phyloP scores from a whole-genome alignment of 441 rosid species.

The Erysimum pusillum region DNA sequence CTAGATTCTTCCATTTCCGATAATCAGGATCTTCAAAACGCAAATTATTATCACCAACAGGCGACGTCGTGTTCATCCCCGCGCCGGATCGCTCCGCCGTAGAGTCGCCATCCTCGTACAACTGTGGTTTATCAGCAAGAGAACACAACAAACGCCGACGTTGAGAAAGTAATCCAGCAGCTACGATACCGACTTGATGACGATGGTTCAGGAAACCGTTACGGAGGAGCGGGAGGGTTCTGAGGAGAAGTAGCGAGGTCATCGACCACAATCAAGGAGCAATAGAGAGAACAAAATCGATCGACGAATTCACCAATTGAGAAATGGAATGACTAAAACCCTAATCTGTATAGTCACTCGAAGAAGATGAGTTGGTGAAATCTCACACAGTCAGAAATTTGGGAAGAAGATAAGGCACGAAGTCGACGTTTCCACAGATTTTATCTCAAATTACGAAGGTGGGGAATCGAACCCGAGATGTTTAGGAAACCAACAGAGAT shows the following conservation, averaged over 20 bases:
- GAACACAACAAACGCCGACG: constrained; percentile 50
- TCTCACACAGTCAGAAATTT: background rate
- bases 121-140: constrained; percentile 52
- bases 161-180: constrained; percentile 41
- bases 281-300: background rate
- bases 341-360: constrained; percentile 17
- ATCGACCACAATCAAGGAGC: constrained; percentile 34
- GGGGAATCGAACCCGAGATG: background rate
- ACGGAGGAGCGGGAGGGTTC: constrained; percentile 49
- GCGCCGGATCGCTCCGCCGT: constrained; percentile 45
- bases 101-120: constrained; percentile 48
- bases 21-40: constrained; percentile 70
- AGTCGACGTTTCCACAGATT: constrained; percentile 7
- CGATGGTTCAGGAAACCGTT: constrained; percentile 46
- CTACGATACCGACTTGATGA: constrained; percentile 43
- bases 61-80: constrained; percentile 47
- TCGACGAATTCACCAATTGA: background rate
- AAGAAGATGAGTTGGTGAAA: constrained; percentile 16
- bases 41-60: constrained; percentile 37
- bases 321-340: background rate
- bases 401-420: constrained; percentile 41
- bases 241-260: constrained; percentile 44
- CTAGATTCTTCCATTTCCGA: constrained; percentile 74
- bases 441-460: background rate
- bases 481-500: background rate